These are phyloP conservation scores for Catharanthus roseus DNA, from an alignment of 257 asterid species.

Conservation along the genomic window DNA sequence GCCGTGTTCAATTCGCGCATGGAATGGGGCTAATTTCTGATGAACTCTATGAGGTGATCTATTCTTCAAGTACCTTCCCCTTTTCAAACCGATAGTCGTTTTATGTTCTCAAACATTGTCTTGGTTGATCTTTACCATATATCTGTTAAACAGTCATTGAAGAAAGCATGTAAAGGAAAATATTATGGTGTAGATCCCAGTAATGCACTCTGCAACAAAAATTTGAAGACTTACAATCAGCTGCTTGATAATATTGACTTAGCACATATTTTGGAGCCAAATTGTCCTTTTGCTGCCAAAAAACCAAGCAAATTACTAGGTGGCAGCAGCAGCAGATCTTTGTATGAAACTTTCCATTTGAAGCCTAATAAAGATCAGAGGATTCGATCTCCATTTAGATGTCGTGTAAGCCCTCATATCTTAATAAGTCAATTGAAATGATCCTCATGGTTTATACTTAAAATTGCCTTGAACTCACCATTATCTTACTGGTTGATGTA, in stretches of 20 bases:
- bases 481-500: background rate
- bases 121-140: background rate
- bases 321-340: conserved; percentile 12
- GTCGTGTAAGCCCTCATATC: conserved; percentile 17
- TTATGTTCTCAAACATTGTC: background rate
- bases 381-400: background rate
- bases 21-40: conserved; percentile 31
- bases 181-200: conserved; percentile 17
- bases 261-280: conserved; percentile 17
- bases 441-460: background rate
- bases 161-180: conserved; percentile 21
- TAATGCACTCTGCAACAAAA: conserved; percentile 15
- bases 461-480: too few relatives aligned
- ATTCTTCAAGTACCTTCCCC: background rate
- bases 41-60: conserved; percentile 27
- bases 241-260: background rate
- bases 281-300: conserved; percentile 13
- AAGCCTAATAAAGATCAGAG: conserved; percentile 8
- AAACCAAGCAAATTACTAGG: background rate
- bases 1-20: conserved; percentile 18
- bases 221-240: conserved; percentile 22
- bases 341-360: conserved; percentile 1
- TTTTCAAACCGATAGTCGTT: background rate
- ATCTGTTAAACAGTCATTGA: conserved; percentile 14
- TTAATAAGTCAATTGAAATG: background rate